Conservation (phyloP, 139 green algal species). For the Chlorella sp. region DNA sequence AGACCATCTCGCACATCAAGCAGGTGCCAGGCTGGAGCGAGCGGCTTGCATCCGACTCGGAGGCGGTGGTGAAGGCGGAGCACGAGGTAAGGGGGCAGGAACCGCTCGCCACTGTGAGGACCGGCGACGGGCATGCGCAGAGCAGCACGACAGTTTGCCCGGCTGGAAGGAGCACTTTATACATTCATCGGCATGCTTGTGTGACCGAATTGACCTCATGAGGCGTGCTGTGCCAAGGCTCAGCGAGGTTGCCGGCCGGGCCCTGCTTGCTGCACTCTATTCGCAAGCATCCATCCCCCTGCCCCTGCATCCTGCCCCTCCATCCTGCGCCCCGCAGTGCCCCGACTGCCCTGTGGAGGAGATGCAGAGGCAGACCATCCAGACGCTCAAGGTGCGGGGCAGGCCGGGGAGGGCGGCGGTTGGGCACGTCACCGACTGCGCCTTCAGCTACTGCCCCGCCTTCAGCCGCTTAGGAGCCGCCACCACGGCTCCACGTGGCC, state of each 20-base stretch:
- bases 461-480: not conserved
- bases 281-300: no score
- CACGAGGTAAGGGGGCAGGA: not conserved
- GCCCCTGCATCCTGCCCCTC: not conserved
- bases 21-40: constrained; percentile 27
- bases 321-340: not conserved
- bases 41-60: constrained; percentile 17
- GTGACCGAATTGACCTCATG: no score
- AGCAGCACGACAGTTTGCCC: no score
- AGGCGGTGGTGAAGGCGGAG: constrained; percentile 37
- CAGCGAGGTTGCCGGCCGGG: no score
- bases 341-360: constrained; percentile 15
- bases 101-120: no score
- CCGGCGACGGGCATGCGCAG: no score
- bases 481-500: not conserved
- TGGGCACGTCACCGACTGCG: no score
- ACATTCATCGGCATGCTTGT: no score
- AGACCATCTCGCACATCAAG: constrained; percentile 15
- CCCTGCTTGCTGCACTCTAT: no score
- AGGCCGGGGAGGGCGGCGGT: not conserved
- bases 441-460: not conserved
- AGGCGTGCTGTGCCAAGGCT: no score
- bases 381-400: not conserved
- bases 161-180: no score
- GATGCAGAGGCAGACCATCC: constrained; percentile 17